Evolutionary conservation across 495 filamentous ascomycete species (phyloP).

Genomic region (Hypoxylon fragiforme): DNA sequence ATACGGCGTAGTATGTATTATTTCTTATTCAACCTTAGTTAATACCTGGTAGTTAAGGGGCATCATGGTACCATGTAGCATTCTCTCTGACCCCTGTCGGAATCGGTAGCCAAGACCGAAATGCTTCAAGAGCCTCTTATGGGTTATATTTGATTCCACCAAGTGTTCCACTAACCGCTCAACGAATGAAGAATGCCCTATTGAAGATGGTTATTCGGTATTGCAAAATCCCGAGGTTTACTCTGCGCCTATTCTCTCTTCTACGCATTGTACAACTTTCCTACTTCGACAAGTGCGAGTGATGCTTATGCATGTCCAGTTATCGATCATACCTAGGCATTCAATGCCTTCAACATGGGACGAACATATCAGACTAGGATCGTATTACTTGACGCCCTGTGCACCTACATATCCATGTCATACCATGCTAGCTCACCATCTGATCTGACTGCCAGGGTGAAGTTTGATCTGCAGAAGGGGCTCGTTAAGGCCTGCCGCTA

Average conservation of each 20-base stretch:
- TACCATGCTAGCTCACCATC: constrained; percentile 30
- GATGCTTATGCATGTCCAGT: too few species aligned
- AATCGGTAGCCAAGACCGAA: constrained; percentile 10
- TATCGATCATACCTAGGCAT: too few species aligned
- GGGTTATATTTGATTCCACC: constrained; percentile 11
- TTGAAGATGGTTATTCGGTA: constrained; percentile 3
- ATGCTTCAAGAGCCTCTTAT: constrained; percentile 23
- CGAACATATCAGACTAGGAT: constrained; percentile 17
- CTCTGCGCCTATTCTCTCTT: too few species aligned
- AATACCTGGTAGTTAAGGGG: too few species aligned
- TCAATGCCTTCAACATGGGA: constrained; percentile 22
- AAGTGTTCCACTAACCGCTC: constrained; percentile 28
- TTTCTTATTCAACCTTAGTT: too few species aligned
- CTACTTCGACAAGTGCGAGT: too few species aligned
- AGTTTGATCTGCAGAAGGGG: constrained; percentile 39
- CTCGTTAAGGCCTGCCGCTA: constrained; percentile 21
- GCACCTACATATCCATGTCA: constrained; percentile 17
- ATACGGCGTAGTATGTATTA: too few species aligned
- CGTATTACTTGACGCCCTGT: constrained; percentile 11
- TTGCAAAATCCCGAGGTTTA: not conserved
- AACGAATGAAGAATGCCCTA: not conserved
- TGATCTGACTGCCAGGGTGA: constrained; percentile 17
- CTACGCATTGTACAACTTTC: too few species aligned
- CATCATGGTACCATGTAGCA: not conserved
- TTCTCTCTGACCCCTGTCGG: constrained; percentile 16